Evolutionary conservation across 345 rosid genomes (phyloP).

Genomic region (Ceriops decandra): DNA sequence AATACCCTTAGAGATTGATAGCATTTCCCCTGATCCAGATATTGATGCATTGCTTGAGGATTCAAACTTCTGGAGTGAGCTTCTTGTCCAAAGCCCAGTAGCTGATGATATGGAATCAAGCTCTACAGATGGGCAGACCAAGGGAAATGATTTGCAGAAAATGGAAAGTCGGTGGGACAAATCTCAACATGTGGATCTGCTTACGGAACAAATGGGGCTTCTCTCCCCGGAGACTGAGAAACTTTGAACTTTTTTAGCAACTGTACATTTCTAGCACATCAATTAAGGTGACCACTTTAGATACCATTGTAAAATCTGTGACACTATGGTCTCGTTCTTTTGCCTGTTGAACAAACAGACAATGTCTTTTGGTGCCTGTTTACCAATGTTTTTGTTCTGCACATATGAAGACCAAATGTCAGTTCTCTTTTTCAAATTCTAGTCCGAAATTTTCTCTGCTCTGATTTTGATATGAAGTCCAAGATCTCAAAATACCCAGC

Average conservation of each 20-base stretch:
- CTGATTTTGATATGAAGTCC: not conserved
- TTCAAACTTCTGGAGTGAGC: slow-evolving; percentile 55
- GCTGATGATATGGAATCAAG: slow-evolving; percentile 59
- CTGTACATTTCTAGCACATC: slow-evolving; percentile 13
- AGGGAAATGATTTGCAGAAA: slow-evolving; percentile 32
- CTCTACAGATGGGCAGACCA: slow-evolving; percentile 33
- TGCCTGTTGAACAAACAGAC: slow-evolving; percentile 13
- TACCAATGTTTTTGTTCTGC: slow-evolving; percentile 14
- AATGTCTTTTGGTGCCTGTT: slow-evolving; percentile 9
- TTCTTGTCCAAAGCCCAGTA: slow-evolving; percentile 46
- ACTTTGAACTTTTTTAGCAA: slow-evolving; percentile 18
- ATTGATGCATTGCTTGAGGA: slow-evolving; percentile 55
- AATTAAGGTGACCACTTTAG: slow-evolving; percentile 6
- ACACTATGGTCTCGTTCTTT: slow-evolving; percentile 5
- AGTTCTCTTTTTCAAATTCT: not conserved
- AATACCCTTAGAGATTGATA: slow-evolving; percentile 50
- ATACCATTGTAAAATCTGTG: slow-evolving; percentile 5
- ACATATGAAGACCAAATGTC: slow-evolving; percentile 8
- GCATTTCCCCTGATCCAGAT: slow-evolving; percentile 54
- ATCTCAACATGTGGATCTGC: slow-evolving; percentile 54
- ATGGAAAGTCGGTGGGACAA: slow-evolving; percentile 49
- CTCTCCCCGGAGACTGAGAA: slow-evolving; percentile 51
- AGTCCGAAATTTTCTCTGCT: not conserved
- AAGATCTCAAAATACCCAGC: not conserved
- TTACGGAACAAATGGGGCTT: slow-evolving; percentile 83